Conservation (phyloP, 139 green algal genomes). For the Chlorella sp. region DNA sequence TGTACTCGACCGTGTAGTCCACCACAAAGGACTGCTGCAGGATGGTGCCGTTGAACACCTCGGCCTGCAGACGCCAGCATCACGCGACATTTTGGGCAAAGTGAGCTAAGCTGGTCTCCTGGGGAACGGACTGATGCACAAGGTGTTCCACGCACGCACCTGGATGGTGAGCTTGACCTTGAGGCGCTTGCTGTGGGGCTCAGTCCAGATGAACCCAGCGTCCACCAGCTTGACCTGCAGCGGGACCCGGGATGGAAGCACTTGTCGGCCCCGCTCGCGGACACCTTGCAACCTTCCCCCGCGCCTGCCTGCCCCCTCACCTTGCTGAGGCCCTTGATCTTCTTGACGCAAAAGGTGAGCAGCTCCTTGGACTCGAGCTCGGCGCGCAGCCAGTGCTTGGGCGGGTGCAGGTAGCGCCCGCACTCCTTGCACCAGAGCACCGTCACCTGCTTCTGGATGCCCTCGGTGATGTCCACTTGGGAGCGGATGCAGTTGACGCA, state of each 20-base stretch:
- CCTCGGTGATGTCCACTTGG: slow-evolving; percentile 97
- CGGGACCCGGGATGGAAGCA: too few relatives aligned
- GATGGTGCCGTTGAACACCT: slow-evolving; percentile 95
- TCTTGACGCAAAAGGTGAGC: slow-evolving; percentile 95
- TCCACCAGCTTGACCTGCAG: slow-evolving; percentile 94
- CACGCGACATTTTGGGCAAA: too few relatives aligned
- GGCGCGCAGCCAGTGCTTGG: slow-evolving; percentile 89
- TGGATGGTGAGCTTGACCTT: slow-evolving; percentile 95
- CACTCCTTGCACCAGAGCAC: slow-evolving; percentile 91
- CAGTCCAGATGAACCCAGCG: slow-evolving; percentile 98
- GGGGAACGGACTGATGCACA: not conserved
- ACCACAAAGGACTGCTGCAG: slow-evolving; percentile 96
- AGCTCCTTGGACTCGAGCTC: slow-evolving; percentile 95
- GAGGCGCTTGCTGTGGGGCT: slow-evolving; percentile 93
- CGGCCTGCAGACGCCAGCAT: slow-evolving; percentile 55
- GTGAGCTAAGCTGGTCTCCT: too few relatives aligned
- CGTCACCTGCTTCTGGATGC: slow-evolving; percentile 87
- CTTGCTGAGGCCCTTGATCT: slow-evolving; percentile 81
- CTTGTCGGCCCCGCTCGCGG: too few relatives aligned
- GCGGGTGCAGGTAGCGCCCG: slow-evolving; percentile 90
- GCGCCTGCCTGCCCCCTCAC: slow-evolving; percentile 35
- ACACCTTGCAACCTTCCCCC: too few relatives aligned
- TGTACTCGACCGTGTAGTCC: slow-evolving; percentile 89
- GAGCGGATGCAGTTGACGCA: slow-evolving; percentile 95
- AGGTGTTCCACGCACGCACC: slow-evolving; percentile 28